Evolutionary conservation across 306 rosid genomes (phyloP).

Genomic region (Castanea sativa): DNA sequence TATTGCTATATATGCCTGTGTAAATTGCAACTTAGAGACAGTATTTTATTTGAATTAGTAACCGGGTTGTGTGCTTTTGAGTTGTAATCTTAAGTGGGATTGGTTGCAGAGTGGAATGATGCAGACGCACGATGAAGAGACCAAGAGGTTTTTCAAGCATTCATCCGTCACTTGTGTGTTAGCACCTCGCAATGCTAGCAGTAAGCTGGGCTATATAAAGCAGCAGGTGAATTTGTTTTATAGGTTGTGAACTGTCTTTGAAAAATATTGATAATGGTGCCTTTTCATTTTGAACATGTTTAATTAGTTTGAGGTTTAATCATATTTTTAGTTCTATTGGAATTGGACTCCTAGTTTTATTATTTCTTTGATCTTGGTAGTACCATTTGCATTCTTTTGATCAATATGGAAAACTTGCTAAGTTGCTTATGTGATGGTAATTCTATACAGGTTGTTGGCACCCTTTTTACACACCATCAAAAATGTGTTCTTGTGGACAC

Average conservation of each 20-base stretch:
- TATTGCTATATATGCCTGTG: too few relatives aligned
- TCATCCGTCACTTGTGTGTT: constrained; percentile 89
- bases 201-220: constrained; percentile 66
- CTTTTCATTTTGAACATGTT: not conserved
- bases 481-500: constrained; percentile 90
- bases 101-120: constrained; percentile 72
- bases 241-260: not conserved
- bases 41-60: not conserved
- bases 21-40: too few relatives aligned
- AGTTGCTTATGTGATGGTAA: constrained; percentile 31
- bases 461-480: constrained; percentile 91
- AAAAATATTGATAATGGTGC: not conserved
- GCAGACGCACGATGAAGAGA: constrained; percentile 94
- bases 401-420: constrained; percentile 9
- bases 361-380: not conserved
- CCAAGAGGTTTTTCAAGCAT: constrained; percentile 76
- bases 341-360: not conserved
- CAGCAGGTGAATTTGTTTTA: constrained; percentile 55
- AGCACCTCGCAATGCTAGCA: constrained; percentile 78
- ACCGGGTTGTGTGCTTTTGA: constrained; percentile 4
- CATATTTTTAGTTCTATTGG: not conserved
- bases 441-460: constrained; percentile 75
- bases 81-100: not conserved
- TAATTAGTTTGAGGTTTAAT: not conserved
- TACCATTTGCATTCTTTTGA: constrained; percentile 4